phyloP scores from a whole-genome alignment of 2,329 filamentous ascomycete genomes.

The Ceratocystis harringtonii region DNA sequence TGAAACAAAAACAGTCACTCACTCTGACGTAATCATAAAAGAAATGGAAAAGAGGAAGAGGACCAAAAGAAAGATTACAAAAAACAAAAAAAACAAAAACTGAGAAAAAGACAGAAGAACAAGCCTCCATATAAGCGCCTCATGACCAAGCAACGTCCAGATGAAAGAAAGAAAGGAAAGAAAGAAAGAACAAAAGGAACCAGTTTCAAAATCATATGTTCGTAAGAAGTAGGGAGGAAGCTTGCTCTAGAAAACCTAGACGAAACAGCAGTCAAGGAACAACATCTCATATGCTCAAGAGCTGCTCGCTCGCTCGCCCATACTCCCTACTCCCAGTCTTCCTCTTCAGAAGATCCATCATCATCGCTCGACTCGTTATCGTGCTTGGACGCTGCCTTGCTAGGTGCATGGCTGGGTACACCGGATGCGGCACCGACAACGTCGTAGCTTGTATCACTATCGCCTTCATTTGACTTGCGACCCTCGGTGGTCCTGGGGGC shows the following conservation, averaged over 20 bases:
- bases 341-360: conserved; percentile 41
- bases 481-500: conserved; percentile 43
- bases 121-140: conserved; percentile 8
- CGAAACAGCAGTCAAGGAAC: not conserved
- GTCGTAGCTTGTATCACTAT: conserved; percentile 93
- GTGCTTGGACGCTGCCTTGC: conserved; percentile 26
- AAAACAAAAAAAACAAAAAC: not conserved
- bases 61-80: not conserved
- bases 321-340: conserved; percentile 56
- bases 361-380: conserved; percentile 43
- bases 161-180: conserved; percentile 8
- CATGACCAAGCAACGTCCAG: conserved; percentile 4
- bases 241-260: not conserved
- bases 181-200: not conserved
- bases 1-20: not conserved
- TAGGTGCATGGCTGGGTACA: conserved; percentile 61
- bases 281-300: not conserved
- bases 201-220: conserved; percentile 8
- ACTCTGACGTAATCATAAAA: not conserved
- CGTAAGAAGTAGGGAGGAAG: conserved; percentile 1
- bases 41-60: not conserved
- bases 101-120: not conserved
- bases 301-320: not conserved
- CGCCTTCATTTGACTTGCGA: conserved; percentile 70
- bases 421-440: conserved; percentile 68